Base-by-base conservation (phyloP, 192 early-diverging fungal genomes). In the Coemansia sp. region DNA sequence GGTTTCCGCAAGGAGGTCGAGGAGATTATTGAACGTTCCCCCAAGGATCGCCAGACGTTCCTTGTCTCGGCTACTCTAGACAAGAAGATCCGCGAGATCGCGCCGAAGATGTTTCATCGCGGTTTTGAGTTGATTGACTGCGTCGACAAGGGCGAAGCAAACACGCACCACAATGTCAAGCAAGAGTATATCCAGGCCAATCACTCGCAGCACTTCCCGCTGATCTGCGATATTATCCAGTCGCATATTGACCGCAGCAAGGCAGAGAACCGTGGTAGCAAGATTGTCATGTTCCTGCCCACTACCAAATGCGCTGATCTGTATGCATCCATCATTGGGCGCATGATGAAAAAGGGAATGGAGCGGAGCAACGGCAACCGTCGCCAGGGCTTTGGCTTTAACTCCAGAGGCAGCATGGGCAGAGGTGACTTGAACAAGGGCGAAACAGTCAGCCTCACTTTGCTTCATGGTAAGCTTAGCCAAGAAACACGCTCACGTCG, bases 31-130 rank as follows among this genome's bases (percentile, higher is more conserved):
- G 47, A 55, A 0, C 39, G 65, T 1, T 64, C 92, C 15, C 90
- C 94, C 6, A 22, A 51, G 18, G 58, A 90, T 10, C 87, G 95
- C 43, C 87, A 93, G 68, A 96, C 93, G 1, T 84, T 93, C 65
- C 85, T 99, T 65, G 96, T 96, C 70, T 95, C 93, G 4, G 96
- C 96, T 15, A 99, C 96, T 8, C 77, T 98, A 11, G 86, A 89
- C 7, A 38, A 41, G 8, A 82, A 87, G 53, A 90, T 98, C 70
- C 61, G 71, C 50, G 61, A 70, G 12, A 85, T 94, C 40, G 89
- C 92, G 22, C 60, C 75, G 19, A 70, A 73, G 9, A 84, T 86
- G 19, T 81, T 95, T 4, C 82, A 77, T 17, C 69, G 81, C 23
- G 79, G 82, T 45, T 85, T 91, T 59, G 78, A 82, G 19, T 68